Conservation (phyloP, 2,329 filamentous ascomycete genomes). For the Monilinia aucupariae region DNA sequence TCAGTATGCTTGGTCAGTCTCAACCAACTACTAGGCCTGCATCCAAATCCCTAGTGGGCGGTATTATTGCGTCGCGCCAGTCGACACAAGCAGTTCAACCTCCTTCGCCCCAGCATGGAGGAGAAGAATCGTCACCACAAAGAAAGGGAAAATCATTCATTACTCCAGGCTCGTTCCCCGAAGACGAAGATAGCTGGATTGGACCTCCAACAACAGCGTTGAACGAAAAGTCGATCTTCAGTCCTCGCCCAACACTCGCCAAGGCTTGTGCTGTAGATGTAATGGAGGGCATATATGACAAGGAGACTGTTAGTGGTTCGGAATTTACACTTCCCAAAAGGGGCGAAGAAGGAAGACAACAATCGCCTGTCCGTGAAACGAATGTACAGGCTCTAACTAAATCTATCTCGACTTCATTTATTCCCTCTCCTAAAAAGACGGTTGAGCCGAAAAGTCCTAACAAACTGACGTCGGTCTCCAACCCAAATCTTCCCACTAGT, state of each 20-base stretch:
- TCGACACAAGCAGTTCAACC: constrained; percentile 22
- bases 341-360: constrained; percentile 35
- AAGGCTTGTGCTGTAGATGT: constrained; percentile 59
- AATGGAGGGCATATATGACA: constrained; percentile 51
- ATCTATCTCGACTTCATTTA: constrained; percentile 56
- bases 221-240: constrained; percentile 36
- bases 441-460: constrained; percentile 38
- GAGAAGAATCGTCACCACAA: constrained; percentile 19
- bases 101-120: constrained; percentile 18
- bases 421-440: constrained; percentile 44
- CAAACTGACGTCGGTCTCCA: constrained; percentile 58
- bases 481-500: constrained; percentile 50
- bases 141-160: constrained; percentile 19
- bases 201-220: constrained; percentile 41
- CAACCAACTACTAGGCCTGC: constrained; percentile 34
- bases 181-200: constrained; percentile 59
- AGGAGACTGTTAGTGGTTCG: constrained; percentile 44
- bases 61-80: constrained; percentile 22
- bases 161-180: constrained; percentile 57
- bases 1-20: constrained; percentile 64
- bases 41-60: constrained; percentile 34
- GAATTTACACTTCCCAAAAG: constrained; percentile 44
- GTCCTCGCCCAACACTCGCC: constrained; percentile 47
- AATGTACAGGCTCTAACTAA: constrained; percentile 50
- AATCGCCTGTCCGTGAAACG: constrained; percentile 32